Percentiles rank a stretch among this genome's conserved stretches.
phyloP scores from a whole-genome alignment of 805 yeast genomes.

The Ogataea minuta region DNA sequence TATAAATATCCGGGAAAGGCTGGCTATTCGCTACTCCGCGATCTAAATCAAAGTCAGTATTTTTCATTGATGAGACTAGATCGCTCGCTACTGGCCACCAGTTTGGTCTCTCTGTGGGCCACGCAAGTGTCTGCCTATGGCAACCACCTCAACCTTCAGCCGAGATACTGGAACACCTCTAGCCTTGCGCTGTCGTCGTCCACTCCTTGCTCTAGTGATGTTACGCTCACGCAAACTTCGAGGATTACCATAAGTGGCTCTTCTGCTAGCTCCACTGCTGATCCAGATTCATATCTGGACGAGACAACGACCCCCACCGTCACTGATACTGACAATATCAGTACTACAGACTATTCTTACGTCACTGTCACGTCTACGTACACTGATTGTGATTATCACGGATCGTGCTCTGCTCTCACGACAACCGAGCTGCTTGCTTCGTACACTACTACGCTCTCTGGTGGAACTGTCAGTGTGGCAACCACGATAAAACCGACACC shows the following conservation, averaged over 20 bases:
- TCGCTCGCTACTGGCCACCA: conserved; percentile 10
- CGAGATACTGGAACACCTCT: conserved; percentile 23
- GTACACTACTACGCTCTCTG: conserved; percentile 24
- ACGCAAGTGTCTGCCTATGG: conserved; percentile 14
- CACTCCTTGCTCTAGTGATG: conserved; percentile 20
- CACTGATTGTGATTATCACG: conserved; percentile 20
- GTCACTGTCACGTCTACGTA: conserved; percentile 23
- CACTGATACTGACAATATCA: conserved; percentile 14
- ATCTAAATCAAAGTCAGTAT: background rate
- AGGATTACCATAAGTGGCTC: conserved; percentile 15
- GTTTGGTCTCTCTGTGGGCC: conserved; percentile 6
- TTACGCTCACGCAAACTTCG: conserved; percentile 18
- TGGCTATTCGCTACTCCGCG: background rate
- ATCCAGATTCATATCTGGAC: conserved; percentile 14
- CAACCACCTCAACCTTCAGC: conserved; percentile 8
- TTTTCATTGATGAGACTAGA: conserved; percentile 7
- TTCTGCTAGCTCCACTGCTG: conserved; percentile 8
- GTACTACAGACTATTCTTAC: conserved; percentile 15
- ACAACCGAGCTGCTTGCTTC: conserved; percentile 28
- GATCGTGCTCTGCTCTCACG: conserved; percentile 24
- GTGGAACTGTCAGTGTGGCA: conserved; percentile 17
- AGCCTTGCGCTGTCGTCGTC: conserved; percentile 1
- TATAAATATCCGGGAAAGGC: conserved; percentile 4
- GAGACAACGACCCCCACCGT: conserved; percentile 19
- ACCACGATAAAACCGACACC: conserved; percentile 24